A percentile compares a stretch with the other conserved stretches of the same genome.
Evolutionary conservation across 768 basidiomycete species (phyloP).

Genomic region (Termitomyces eurrhizus): DNA sequence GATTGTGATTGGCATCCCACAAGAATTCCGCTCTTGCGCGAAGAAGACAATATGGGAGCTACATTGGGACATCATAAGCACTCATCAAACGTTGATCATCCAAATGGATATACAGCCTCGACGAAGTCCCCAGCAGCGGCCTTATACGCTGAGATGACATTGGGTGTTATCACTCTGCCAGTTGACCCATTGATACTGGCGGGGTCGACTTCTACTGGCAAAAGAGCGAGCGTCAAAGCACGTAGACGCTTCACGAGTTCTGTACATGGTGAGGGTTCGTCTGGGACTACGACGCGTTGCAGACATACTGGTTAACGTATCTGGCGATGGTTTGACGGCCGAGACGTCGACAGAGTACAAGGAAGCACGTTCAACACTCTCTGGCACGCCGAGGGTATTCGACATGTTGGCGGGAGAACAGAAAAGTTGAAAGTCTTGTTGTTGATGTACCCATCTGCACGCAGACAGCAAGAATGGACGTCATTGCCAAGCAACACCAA

Average conservation of each 20-base stretch:
- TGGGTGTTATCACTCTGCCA: conserved; percentile 78
- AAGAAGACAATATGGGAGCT: conserved; percentile 83
- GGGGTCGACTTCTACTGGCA: conserved; percentile 78
- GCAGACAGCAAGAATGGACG: conserved; percentile 18
- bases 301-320: conserved; percentile 69
- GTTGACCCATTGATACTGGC: conserved; percentile 68
- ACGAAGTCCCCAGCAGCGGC: conserved; percentile 84
- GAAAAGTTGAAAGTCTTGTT: neutral
- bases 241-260: conserved; percentile 81
- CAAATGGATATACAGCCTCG: conserved; percentile 58
- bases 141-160: conserved; percentile 71
- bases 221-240: conserved; percentile 65
- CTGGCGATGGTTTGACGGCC: conserved; percentile 57
- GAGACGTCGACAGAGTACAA: conserved; percentile 34
- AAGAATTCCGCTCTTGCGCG: conserved; percentile 78
- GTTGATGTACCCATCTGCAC: neutral
- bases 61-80: neutral
- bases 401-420: conserved; percentile 26
- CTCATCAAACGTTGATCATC: neutral
- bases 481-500: conserved; percentile 30
- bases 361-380: conserved; percentile 41
- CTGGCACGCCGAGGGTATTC: conserved; percentile 22
- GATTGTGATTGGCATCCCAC: conserved; percentile 75
- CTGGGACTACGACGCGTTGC: neutral
- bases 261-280: conserved; percentile 22